phyloP scores from a whole-genome alignment of 2,329 filamentous ascomycete species.

The Cladosporium sp. region DNA sequence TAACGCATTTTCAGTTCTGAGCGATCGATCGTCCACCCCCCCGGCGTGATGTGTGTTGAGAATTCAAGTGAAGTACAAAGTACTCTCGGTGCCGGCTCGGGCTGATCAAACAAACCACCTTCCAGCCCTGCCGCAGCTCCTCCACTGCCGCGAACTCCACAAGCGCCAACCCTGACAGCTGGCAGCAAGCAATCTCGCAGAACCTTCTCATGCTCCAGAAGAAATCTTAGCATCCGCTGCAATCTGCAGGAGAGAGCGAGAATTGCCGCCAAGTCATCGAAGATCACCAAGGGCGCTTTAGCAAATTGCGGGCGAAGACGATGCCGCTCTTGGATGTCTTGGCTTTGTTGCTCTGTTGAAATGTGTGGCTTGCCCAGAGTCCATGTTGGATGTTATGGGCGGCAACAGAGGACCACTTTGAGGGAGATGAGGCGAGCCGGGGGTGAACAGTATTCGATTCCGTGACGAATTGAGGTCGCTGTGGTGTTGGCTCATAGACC shows the following conservation, averaged over 20 bases:
- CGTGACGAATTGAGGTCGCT: too few relatives aligned
- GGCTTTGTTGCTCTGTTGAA: too few relatives aligned
- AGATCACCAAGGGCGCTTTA: slow-evolving; percentile 10
- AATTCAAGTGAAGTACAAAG: not conserved
- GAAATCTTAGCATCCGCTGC: not conserved
- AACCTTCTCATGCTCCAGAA: not conserved
- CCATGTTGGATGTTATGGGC: not conserved
- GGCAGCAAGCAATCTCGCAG: not conserved
- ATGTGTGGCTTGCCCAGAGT: slow-evolving; percentile 11
- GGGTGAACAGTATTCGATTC: too few relatives aligned
- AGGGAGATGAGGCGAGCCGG: not conserved
- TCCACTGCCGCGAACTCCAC: too few relatives aligned
- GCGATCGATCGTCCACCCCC: too few relatives aligned
- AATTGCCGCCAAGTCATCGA: slow-evolving; percentile 10
- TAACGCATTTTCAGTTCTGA: too few relatives aligned
- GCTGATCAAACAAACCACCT: not conserved
- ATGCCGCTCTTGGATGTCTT: not conserved
- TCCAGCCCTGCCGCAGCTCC: not conserved
- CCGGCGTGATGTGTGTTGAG: too few relatives aligned
- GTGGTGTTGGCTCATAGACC: too few relatives aligned
- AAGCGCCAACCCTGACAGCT: not conserved
- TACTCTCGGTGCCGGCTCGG: not conserved
- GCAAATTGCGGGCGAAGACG: slow-evolving; percentile 5
- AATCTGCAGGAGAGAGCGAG: slow-evolving; percentile 3
- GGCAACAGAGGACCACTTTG: not conserved